Evolutionary conservation across 306 rosid genomes (phyloP), one percentile per base, ranked within the genome.

Genomic region (Dryas octopetala): DNA sequence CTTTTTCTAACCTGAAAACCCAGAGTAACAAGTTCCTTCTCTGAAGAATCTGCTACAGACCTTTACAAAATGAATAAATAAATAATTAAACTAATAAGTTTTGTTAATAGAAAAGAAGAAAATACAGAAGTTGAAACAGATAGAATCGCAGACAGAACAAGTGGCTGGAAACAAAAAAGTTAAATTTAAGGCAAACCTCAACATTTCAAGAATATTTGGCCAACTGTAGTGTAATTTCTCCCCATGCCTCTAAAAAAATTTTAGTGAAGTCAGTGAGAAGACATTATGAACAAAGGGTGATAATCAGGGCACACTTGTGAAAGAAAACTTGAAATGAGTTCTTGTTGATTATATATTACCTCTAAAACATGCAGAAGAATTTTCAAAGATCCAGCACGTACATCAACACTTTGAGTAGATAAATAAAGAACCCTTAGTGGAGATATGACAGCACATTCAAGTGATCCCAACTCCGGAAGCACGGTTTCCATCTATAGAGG

Each of bases 341-440:
- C 66, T 68, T 52, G 55, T 51, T 43, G 84, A 70, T 14, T 43
- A 55, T 64, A 50, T 41, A 50, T 79, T 86, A 94, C 98, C 98
- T 94, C 98, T 69, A 91, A 86, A 83, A 87, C 93, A 86, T 94
- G 98, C 83, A 91, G 92, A 69, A 94, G 98, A 86, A 94, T 91
- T 86, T 90, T 94, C 85, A 94, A 83, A 63, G 98, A 91, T 66
- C 98, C 97, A 80, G 79, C 68, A 73, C 86, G 96, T 48, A 86
- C 88, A 81, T 91, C 98, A 77, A 86, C 78, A 77, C 84, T 88
- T 81, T 90, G 88, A 74, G 88, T 86, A 79, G 98, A 90, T 78
- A 83, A 86, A 82, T 91, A 94, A 51, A 94, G 96, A 87, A 86
- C 88, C 86, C 88, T 85, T 13, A 94, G 76, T 0, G 96, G 95